phyloP scores from a whole-genome alignment of 495 filamentous ascomycete genomes.

The Aspergillus kassunensis region DNA sequence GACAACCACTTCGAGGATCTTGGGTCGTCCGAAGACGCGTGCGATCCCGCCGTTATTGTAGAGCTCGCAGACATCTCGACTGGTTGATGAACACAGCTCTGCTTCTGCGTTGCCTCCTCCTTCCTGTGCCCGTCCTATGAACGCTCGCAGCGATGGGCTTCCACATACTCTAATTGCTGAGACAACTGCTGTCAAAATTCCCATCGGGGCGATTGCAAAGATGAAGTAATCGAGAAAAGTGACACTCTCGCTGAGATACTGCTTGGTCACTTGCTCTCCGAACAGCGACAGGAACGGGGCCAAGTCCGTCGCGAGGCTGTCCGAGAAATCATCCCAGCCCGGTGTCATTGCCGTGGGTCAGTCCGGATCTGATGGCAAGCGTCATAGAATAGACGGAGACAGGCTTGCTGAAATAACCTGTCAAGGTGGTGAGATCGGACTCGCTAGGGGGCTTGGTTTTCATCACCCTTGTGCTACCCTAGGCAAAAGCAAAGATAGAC shows the following conservation, averaged over 20 bases:
- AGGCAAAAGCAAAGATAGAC: too few relatives aligned
- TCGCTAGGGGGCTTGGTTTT: too few relatives aligned
- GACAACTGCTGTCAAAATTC: background rate
- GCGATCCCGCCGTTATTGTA: constrained; percentile 7
- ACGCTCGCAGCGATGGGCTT: background rate
- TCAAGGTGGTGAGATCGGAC: too few relatives aligned
- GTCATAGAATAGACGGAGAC: too few relatives aligned
- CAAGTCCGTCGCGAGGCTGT: constrained; percentile 7
- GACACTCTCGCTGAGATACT: constrained; percentile 2
- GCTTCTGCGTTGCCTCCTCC: background rate
- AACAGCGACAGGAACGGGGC: constrained; percentile 3
- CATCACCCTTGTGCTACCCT: too few relatives aligned
- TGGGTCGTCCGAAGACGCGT: constrained; percentile 4
- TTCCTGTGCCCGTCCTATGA: constrained; percentile 7
- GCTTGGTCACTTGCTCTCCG: constrained; percentile 5
- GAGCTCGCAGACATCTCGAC: constrained; percentile 2
- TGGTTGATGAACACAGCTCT: constrained; percentile 6
- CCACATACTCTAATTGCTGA: constrained; percentile 5
- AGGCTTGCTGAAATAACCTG: too few relatives aligned
- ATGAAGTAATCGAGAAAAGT: constrained; percentile 6
- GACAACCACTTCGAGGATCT: background rate
- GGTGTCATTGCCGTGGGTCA: too few relatives aligned
- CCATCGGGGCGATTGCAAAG: constrained; percentile 6
- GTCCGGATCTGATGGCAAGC: too few relatives aligned
- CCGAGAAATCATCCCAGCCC: constrained; percentile 10